Evolutionary conservation across 305 asterid species (phyloP).

Genomic region (Solanum hybrid): DNA sequence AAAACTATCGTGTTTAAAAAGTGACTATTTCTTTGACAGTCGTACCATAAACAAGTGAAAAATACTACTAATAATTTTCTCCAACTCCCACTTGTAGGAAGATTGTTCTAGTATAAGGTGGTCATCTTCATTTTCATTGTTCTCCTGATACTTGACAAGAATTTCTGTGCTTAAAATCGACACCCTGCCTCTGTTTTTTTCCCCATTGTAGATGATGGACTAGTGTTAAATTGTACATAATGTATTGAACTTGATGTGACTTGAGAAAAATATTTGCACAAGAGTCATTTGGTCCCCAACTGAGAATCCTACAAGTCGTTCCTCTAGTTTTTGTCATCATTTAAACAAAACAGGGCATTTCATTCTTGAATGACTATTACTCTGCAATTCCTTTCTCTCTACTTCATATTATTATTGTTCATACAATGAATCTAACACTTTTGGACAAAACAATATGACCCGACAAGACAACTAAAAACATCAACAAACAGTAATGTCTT

Average conservation of each 20-base stretch:
- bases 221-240: neutral
- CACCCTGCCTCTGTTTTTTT: neutral
- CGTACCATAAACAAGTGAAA: neutral
- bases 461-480: slow-evolving; percentile 28
- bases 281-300: slow-evolving; percentile 1
- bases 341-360: neutral
- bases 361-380: neutral
- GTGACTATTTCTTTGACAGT: neutral
- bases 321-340: neutral
- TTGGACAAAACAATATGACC: slow-evolving; percentile 14
- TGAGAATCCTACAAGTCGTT: neutral
- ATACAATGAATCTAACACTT: slow-evolving; percentile 7
- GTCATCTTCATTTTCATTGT: neutral
- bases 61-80: neutral
- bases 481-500: slow-evolving; percentile 33
- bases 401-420: neutral
- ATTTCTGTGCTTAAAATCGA: neutral
- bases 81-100: neutral
- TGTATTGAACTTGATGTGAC: neutral
- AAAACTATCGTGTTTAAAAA: neutral
- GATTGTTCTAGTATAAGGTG: neutral
- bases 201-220: neutral
- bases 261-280: neutral
- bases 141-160: neutral
- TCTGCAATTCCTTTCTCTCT: neutral